Conservation (phyloP, 805 yeast genomes). For the Blastobotrys robertii region DNA sequence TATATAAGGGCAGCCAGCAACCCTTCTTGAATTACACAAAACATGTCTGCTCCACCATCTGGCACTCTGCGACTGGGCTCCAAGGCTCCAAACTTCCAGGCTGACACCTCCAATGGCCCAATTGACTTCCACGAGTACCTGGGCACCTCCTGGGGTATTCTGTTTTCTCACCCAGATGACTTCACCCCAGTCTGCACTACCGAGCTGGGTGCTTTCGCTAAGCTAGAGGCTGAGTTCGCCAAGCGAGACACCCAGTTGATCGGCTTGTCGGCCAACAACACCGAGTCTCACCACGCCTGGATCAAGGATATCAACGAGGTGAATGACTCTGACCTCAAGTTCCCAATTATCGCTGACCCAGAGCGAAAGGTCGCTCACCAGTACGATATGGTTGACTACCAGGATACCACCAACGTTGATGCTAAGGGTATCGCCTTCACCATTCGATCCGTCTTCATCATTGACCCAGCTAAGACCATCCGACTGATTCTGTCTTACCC, state of each 20-base stretch:
- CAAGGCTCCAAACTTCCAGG: slow-evolving; percentile 79
- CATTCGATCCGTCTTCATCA: slow-evolving; percentile 86
- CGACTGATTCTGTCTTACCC: slow-evolving; percentile 86
- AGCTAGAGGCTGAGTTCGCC: slow-evolving; percentile 82
- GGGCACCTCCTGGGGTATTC: slow-evolving; percentile 77
- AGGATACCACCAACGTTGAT: slow-evolving; percentile 66
- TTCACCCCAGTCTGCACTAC: slow-evolving; percentile 97
- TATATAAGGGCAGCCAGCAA: too few relatives aligned
- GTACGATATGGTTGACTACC: slow-evolving; percentile 85
- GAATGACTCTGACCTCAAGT: slow-evolving; percentile 61
- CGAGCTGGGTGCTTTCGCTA: slow-evolving; percentile 90
- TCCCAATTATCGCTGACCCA: slow-evolving; percentile 89
- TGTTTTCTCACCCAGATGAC: slow-evolving; percentile 93
- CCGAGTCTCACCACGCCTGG: slow-evolving; percentile 80
- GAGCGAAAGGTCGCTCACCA: slow-evolving; percentile 72
- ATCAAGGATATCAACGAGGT: slow-evolving; percentile 88
- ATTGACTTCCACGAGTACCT: slow-evolving; percentile 80
- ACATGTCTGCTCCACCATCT: slow-evolving; percentile 19
- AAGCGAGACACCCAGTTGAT: slow-evolving; percentile 80
- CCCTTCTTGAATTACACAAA: neutral
- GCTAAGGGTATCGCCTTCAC: slow-evolving; percentile 74
- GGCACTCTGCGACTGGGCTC: slow-evolving; percentile 66
- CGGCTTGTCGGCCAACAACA: slow-evolving; percentile 83
- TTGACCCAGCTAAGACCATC: slow-evolving; percentile 86
- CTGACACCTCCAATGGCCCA: slow-evolving; percentile 75